Evolutionary conservation across 2,329 filamentous ascomycete genomes (phyloP), one percentile per base, ranked within the genome.

Genomic region (Cytospora piceae): DNA sequence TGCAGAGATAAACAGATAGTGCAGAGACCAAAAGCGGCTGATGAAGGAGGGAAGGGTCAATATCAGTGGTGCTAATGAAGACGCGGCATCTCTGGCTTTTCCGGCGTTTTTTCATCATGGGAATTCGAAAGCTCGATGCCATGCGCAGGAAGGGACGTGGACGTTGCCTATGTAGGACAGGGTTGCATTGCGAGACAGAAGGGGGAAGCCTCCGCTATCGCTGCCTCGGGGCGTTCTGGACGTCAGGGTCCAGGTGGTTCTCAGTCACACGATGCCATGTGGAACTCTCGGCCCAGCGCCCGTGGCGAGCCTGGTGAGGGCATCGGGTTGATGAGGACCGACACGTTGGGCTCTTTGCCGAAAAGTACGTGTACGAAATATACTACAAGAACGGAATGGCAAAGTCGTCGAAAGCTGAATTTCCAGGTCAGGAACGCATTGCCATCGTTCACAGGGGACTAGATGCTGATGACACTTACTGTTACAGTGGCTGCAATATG

Each of bases 401-500:
- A 15, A 31, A 22, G 14, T 58, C 20, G 27, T 49, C 24, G 20
- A 20, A 39, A 6, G 37, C 37, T 39, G 37, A 5, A 9, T 22
- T 9, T 17, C 27, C 14, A 11, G 29, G 24, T 11, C 53, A 55
- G 29, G 51, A 54, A 29, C 51, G 51, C 11, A 24, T 11, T 24
- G 52, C 24, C 3, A 29, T 49, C 24, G 52, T 49, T 56, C 37
- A 49, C 15, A 52, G 56, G 55, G 59, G 32, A 55, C 60, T 27
- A 34, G 34, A 37, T 53, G 51, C 34, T 51, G 42, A 56, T 39
- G 53, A 46, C 54, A 63, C 61, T 57, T 22, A 32, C 24, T 57
- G 53, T 54, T 64, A 61, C 61, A 67, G 65, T 67, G 65, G 56
- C 60, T 67, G 65, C 65, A 67, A 29, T 29, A 29, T 29, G 27